Percentiles rank a stretch among this genome's conserved stretches.
Conservation (phyloP, 805 yeast species). For the Metschnikowia similis region DNA sequence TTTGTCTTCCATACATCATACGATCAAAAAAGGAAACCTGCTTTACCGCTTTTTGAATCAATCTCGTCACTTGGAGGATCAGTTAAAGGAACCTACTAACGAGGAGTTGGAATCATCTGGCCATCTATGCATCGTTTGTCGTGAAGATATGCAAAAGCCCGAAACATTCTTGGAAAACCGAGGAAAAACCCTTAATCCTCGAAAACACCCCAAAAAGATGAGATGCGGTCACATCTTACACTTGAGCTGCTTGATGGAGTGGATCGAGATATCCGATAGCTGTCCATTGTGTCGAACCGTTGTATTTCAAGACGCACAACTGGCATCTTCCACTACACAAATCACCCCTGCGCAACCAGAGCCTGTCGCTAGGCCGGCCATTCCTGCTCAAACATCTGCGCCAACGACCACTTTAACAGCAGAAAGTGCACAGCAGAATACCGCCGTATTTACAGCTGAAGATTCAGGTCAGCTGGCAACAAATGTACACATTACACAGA, state of each 20-base stretch:
- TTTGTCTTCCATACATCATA: conserved; percentile 36
- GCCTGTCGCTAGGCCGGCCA: background rate
- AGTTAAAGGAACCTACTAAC: conserved; percentile 57
- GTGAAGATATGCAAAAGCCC: conserved; percentile 73
- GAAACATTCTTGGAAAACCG: conserved; percentile 28
- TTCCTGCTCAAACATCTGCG: background rate
- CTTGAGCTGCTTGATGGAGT: conserved; percentile 81
- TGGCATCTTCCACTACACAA: background rate
- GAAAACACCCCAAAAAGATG: conserved; percentile 67
- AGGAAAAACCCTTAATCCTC: conserved; percentile 20
- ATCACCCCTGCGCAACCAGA: background rate
- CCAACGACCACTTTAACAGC: background rate
- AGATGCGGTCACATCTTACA: conserved; percentile 87
- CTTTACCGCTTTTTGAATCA: conserved; percentile 49
- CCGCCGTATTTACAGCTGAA: background rate
- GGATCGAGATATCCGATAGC: conserved; percentile 89
- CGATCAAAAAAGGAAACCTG: conserved; percentile 35
- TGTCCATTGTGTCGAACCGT: conserved; percentile 88
- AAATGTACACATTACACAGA: background rate
- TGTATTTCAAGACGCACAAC: conserved; percentile 36
- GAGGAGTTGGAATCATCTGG: conserved; percentile 54
- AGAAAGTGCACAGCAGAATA: background rate
- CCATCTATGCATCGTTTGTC: conserved; percentile 80
- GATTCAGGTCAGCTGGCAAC: background rate
- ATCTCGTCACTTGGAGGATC: conserved; percentile 59